Evolutionary conservation across 2,329 filamentous ascomycete genomes (phyloP).

Genomic region (Penicillium sp.): DNA sequence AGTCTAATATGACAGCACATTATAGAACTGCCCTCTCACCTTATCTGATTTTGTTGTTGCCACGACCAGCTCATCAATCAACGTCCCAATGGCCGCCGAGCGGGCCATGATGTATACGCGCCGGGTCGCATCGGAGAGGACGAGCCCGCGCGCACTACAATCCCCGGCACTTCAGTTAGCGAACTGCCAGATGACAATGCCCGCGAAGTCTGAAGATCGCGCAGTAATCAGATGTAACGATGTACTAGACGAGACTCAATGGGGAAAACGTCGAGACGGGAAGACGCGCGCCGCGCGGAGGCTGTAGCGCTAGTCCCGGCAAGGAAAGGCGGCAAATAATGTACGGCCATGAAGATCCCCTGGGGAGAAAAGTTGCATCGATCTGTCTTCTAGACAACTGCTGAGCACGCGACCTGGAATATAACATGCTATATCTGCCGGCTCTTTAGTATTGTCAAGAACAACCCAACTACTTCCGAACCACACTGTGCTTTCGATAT

Average conservation of each 20-base stretch:
- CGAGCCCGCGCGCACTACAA: background rate
- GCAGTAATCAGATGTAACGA: background rate
- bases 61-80: constrained; percentile 67
- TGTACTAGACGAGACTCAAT: background rate
- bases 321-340: background rate
- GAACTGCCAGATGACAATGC: background rate
- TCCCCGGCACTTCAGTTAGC: background rate
- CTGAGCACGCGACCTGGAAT: background rate
- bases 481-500: background rate
- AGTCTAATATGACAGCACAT: background rate
- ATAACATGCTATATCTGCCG: background rate
- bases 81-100: constrained; percentile 58
- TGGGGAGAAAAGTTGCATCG: constrained; percentile 4
- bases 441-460: background rate
- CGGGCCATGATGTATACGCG: constrained; percentile 59
- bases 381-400: background rate
- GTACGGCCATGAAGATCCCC: background rate
- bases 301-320: constrained; percentile 2
- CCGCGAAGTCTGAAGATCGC: background rate
- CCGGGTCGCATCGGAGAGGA: background rate
- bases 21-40: background rate
- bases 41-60: constrained; percentile 8
- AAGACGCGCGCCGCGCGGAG: background rate
- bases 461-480: background rate
- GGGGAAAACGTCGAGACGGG: background rate